Percentiles rank a stretch among this genome's conserved stretches.
These are phyloP conservation scores for Globisporangium orthogonon DNA, from an alignment of 352 stramenopile genomes.

Conservation along the genomic window DNA sequence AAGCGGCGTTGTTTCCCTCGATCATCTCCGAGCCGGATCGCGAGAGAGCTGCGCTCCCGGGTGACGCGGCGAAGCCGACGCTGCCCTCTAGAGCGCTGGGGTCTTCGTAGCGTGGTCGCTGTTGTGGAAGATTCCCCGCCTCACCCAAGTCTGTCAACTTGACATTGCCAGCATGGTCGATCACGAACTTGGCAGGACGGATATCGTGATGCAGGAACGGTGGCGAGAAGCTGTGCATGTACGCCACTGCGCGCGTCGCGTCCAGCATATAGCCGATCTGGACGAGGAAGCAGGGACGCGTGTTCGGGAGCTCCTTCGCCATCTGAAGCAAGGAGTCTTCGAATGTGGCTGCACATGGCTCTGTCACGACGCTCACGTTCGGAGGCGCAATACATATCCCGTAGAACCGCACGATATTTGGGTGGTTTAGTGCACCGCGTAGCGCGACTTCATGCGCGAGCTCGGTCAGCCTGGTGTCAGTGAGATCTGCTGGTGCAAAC, in stretches of 20 bases:
- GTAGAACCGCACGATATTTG: conserved; percentile 61
- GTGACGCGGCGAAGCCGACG: background rate
- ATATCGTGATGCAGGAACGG: conserved; percentile 62
- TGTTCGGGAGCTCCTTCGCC: conserved; percentile 10
- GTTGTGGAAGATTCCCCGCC: conserved; percentile 25
- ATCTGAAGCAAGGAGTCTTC: conserved; percentile 26
- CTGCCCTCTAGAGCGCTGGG: background rate
- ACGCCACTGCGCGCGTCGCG: conserved; percentile 43
- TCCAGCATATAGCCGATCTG: conserved; percentile 58
- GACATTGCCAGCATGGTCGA: conserved; percentile 38
- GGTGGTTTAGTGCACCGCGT: conserved; percentile 37
- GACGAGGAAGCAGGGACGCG: conserved; percentile 30
- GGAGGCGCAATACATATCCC: conserved; percentile 56
- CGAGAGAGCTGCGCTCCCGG: background rate
- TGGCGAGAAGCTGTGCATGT: conserved; percentile 58
- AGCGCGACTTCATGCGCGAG: conserved; percentile 62
- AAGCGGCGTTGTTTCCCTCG: background rate
- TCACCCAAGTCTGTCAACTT: conserved; percentile 71
- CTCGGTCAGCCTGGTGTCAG: conserved; percentile 33
- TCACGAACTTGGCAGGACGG: conserved; percentile 54
- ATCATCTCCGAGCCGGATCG: background rate
- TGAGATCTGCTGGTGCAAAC: conserved; percentile 41
- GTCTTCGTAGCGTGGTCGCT: background rate
- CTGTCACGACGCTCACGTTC: conserved; percentile 52
- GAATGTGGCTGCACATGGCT: conserved; percentile 45